phyloP scores from a whole-genome alignment of 192 early-diverging fungal species.

The Linnemannia hyalina region DNA sequence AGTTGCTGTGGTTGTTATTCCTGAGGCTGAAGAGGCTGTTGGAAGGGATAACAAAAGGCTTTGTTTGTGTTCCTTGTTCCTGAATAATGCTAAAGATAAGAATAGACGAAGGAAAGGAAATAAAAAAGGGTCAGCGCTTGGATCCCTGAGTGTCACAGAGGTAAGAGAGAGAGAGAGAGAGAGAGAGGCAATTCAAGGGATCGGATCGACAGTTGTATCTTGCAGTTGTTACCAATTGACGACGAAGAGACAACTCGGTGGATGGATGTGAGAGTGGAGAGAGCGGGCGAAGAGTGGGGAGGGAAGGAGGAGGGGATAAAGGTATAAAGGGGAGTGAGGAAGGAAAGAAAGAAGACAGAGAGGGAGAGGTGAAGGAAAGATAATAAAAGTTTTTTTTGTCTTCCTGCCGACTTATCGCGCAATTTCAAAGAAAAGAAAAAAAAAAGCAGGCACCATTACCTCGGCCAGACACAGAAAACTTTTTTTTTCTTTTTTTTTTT shows the following conservation, averaged over 20 bases:
- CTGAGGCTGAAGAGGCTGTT: background rate
- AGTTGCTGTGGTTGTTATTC: background rate
- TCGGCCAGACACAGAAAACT: background rate
- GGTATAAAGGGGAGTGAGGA: background rate
- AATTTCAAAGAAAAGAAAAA: background rate
- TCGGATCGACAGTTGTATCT: background rate
- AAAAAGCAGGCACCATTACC: background rate
- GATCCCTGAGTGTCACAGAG: background rate
- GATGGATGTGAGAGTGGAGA: background rate
- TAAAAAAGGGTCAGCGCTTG: background rate
- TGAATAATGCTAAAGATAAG: background rate
- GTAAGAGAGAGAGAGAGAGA: background rate
- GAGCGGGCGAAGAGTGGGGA: background rate
- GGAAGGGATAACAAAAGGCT: background rate
- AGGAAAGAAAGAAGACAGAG: conserved; percentile 11
- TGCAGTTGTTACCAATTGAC: background rate
- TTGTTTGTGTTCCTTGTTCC: background rate
- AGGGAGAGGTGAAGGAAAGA: background rate
- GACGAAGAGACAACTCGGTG: background rate
- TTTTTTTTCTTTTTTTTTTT: background rate
- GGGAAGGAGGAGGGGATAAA: background rate
- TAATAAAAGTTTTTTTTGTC: conserved; percentile 14
- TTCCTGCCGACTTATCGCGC: background rate
- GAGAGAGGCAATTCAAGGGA: background rate
- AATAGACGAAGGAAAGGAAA: background rate